Evolutionary conservation across 1,284 basidiomycete species (phyloP).

Genomic region (Sporisorium exsertum): DNA sequence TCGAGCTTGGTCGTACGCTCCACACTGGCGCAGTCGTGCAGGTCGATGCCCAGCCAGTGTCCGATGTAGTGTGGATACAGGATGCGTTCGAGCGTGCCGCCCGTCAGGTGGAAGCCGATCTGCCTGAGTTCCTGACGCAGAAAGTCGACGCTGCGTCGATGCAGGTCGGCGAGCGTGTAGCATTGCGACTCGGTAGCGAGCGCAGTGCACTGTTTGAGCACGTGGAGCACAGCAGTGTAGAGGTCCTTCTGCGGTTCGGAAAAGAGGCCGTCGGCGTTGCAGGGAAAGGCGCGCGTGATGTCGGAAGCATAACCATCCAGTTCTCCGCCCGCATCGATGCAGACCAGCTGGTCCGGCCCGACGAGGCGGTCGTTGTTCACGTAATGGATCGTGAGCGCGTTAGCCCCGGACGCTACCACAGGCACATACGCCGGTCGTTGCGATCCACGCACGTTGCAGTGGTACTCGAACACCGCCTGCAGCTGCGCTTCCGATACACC

Average conservation of each 20-base stretch:
- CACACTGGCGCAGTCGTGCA: constrained; percentile 65
- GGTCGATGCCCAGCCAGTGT: constrained; percentile 83
- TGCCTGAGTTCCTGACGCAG: constrained; percentile 81
- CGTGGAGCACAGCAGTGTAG: constrained; percentile 84
- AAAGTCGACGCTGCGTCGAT: constrained; percentile 79
- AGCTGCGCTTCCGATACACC: constrained; percentile 58
- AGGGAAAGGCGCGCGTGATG: constrained; percentile 94
- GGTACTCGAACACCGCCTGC: constrained; percentile 64
- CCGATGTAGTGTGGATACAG: constrained; percentile 88
- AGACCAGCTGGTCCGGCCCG: constrained; percentile 53
- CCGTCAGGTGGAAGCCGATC: constrained; percentile 78
- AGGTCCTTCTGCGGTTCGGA: constrained; percentile 84
- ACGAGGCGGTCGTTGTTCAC: constrained; percentile 62
- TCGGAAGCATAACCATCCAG: constrained; percentile 91
- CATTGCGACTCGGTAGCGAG: constrained; percentile 72
- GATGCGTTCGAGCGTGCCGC: constrained; percentile 77
- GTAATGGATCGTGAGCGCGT: constrained; percentile 65
- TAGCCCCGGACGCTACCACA: constrained; percentile 63
- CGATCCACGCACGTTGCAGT: constrained; percentile 57
- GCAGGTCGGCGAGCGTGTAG: constrained; percentile 81
- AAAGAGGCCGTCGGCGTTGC: constrained; percentile 73
- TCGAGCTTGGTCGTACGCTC: constrained; percentile 55
- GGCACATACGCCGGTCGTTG: constrained; percentile 67
- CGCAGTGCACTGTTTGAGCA: constrained; percentile 78
- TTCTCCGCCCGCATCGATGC: constrained; percentile 68